Evolutionary conservation across 2,329 filamentous ascomycete genomes (phyloP).

Genomic region (Cladosporium velox): DNA sequence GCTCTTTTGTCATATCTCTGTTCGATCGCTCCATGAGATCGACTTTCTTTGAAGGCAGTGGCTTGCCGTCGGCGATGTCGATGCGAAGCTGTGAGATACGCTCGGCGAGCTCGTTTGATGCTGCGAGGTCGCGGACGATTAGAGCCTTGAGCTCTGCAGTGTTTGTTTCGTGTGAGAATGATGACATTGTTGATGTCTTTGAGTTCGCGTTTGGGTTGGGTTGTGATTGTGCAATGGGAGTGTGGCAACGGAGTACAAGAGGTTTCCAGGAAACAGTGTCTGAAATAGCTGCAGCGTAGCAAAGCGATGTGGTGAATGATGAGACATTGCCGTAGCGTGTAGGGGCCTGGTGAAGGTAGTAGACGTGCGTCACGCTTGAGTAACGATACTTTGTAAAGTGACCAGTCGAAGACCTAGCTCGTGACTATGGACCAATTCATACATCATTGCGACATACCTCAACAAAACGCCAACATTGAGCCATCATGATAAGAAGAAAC

Average conservation of each 20-base stretch:
- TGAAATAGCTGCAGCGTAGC: neutral
- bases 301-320: neutral
- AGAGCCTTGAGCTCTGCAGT: slow-evolving; percentile 26
- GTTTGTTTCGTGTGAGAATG: slow-evolving; percentile 22
- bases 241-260: neutral
- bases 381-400: neutral
- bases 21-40: slow-evolving; percentile 25
- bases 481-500: neutral
- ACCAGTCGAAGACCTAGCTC: neutral
- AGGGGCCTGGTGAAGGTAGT: neutral
- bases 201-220: neutral
- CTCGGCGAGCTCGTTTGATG: slow-evolving; percentile 26
- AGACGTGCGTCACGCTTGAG: neutral
- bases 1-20: slow-evolving; percentile 30
- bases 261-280: neutral
- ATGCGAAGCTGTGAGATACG: slow-evolving; percentile 28
- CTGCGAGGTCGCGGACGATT: slow-evolving; percentile 27
- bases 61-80: slow-evolving; percentile 23
- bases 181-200: neutral
- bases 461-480: neutral
- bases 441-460: neutral
- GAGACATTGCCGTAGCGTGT: neutral
- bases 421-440: neutral
- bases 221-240: neutral
- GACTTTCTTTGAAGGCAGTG: slow-evolving; percentile 13